Conservation (phyloP, 768 basidiomycete genomes). For the Boletus eberwhitei region DNA sequence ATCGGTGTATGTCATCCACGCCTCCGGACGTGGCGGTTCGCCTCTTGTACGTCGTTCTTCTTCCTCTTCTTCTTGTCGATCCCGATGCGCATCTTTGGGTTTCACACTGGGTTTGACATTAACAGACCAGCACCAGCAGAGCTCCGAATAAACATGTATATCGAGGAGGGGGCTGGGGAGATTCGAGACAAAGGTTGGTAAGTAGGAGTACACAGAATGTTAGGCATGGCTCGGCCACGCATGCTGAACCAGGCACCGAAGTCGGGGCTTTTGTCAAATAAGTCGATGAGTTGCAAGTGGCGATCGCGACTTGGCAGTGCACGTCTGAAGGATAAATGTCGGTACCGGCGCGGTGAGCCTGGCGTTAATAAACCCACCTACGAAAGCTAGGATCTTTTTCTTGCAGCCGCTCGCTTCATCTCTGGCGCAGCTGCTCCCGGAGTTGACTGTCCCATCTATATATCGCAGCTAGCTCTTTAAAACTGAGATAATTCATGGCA, state of each 20-base stretch:
- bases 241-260: constrained; percentile 25
- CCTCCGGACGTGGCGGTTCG: no score
- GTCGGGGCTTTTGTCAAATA: constrained; percentile 35
- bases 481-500: constrained; percentile 27
- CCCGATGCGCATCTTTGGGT: constrained; percentile 29
- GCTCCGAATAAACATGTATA: constrained; percentile 36
- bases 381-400: constrained; percentile 25
- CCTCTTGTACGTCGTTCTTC: constrained; percentile 29
- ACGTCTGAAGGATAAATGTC: constrained; percentile 24
- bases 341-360: neutral
- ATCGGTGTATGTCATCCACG: no score
- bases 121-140: constrained; percentile 49
- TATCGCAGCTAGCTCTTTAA: constrained; percentile 19
- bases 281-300: constrained; percentile 36
- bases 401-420: constrained; percentile 14
- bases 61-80: constrained; percentile 31
- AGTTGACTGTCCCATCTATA: constrained; percentile 20
- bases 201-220: constrained; percentile 45
- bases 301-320: constrained; percentile 39
- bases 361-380: constrained; percentile 11
- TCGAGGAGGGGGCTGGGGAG: constrained; percentile 47
- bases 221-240: constrained; percentile 37
- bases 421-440: constrained; percentile 24
- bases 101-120: constrained; percentile 40
- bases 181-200: constrained; percentile 45